phyloP scores from a whole-genome alignment of 768 basidiomycete genomes.

The Strobilomyces echinocephalus region DNA sequence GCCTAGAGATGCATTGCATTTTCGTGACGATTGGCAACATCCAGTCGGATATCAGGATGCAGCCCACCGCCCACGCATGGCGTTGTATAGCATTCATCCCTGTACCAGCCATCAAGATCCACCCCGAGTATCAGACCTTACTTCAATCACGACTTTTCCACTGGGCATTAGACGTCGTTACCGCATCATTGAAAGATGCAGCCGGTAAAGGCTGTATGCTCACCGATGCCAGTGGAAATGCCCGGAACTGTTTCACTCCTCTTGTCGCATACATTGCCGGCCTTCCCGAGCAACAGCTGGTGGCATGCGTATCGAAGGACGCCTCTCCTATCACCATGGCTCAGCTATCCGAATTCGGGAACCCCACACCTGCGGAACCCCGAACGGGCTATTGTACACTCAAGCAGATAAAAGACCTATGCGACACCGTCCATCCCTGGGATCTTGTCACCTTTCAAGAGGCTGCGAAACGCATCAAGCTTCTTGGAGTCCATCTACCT shows the following conservation, averaged over 20 bases:
- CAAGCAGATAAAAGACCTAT: neutral
- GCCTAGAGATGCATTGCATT: neutral
- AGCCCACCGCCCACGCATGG: neutral
- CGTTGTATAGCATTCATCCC: neutral
- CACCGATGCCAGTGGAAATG: neutral
- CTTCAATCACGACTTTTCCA: too few relatives aligned
- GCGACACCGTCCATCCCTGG: slow-evolving; percentile 12
- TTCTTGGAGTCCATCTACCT: too few relatives aligned
- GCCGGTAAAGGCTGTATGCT: neutral
- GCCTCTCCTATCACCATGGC: neutral
- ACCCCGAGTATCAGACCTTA: too few relatives aligned
- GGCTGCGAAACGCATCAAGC: too few relatives aligned
- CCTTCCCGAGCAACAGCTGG: slow-evolving; percentile 8
- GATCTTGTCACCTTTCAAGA: slow-evolving; percentile 24
- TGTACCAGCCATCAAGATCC: too few relatives aligned
- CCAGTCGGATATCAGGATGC: neutral
- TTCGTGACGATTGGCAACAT: neutral
- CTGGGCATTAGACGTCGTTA: neutral
- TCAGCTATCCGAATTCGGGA: neutral
- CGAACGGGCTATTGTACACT: neutral
- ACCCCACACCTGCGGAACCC: neutral
- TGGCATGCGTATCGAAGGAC: neutral
- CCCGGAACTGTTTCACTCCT: neutral
- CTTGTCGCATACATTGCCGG: neutral
- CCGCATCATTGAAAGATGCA: neutral